Conservation (phyloP, 2,329 filamentous ascomycete genomes). For the Periconia digitata region DNA sequence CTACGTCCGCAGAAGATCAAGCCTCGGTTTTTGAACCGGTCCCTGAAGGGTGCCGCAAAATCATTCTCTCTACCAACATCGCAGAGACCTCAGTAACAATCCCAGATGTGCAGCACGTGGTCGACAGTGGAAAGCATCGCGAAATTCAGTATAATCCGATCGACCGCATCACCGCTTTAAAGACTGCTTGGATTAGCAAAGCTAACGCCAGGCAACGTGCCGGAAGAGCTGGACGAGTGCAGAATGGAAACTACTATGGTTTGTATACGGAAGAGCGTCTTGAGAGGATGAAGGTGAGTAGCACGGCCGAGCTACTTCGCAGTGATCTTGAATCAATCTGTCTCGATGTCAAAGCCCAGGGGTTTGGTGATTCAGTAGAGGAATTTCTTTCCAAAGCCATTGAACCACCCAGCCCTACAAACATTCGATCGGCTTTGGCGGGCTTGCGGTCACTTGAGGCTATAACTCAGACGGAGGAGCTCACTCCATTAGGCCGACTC, state of each 20-base stretch:
- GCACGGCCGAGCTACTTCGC: conserved; percentile 4
- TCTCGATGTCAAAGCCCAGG: conserved; percentile 7
- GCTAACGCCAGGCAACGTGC: conserved; percentile 9
- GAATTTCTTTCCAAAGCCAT: conserved; percentile 5
- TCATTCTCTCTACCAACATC: conserved; percentile 8
- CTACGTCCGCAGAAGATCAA: conserved; percentile 1
- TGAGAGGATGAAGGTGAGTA: conserved; percentile 1
- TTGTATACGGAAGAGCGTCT: conserved; percentile 4
- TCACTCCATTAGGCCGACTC: conserved; percentile 3
- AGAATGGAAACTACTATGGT: conserved; percentile 7
- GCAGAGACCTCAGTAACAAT: conserved; percentile 7
- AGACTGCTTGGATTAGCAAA: conserved; percentile 4
- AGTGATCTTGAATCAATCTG: conserved; percentile 6
- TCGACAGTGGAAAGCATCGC: conserved; percentile 6
- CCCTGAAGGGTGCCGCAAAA: conserved; percentile 3
- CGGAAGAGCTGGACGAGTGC: conserved; percentile 6
- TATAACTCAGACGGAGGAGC: conserved; percentile 1
- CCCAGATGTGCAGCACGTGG: conserved; percentile 5
- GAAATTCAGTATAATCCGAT: conserved; percentile 1
- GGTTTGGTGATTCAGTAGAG: conserved; percentile 1
- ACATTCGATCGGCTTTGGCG: not conserved
- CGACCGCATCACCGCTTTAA: conserved; percentile 1
- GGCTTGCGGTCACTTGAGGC: conserved; percentile 6
- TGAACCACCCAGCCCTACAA: conserved; percentile 1
- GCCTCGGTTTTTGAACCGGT: conserved; percentile 3